Conservation (phyloP, 2,329 filamentous ascomycete species). For the Aspergillus sp. region DNA sequence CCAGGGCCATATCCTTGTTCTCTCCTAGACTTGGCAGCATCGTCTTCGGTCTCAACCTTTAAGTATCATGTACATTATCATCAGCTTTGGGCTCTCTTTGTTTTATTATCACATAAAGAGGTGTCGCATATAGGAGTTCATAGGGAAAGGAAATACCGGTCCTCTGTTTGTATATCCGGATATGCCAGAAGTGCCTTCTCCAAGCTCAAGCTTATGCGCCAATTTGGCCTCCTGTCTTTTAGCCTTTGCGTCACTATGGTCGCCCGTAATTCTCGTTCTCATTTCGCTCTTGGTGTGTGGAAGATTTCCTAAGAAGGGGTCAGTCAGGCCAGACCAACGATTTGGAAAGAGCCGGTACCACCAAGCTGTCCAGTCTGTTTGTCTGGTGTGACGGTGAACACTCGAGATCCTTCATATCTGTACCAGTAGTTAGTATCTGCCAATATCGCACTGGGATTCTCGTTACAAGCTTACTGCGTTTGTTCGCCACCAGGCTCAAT, state of each 20-base stretch:
- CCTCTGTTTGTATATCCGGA: constrained; percentile 40
- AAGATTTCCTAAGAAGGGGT: constrained; percentile 18
- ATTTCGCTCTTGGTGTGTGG: constrained; percentile 36
- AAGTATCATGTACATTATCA: constrained; percentile 43
- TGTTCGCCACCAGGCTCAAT: constrained; percentile 61
- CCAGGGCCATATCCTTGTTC: constrained; percentile 56
- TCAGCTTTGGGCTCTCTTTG: constrained; percentile 32
- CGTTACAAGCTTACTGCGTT: constrained; percentile 48
- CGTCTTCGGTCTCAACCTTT: constrained; percentile 36
- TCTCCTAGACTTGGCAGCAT: constrained; percentile 45
- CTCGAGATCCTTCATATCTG: constrained; percentile 60
- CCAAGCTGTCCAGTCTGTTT: constrained; percentile 60
- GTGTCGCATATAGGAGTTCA: constrained; percentile 30
- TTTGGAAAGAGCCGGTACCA: constrained; percentile 32
- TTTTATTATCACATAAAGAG: constrained; percentile 16
- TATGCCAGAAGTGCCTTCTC: constrained; percentile 50
- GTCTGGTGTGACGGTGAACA: constrained; percentile 48
- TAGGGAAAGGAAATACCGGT: constrained; percentile 26
- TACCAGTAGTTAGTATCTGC: background rate
- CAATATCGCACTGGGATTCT: background rate
- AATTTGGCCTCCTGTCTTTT: constrained; percentile 57
- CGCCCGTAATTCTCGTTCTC: constrained; percentile 12
- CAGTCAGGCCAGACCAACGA: background rate
- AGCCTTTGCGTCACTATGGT: constrained; percentile 39
- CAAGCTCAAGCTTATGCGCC: constrained; percentile 57